A percentile compares a stretch with the other conserved stretches of the same genome.
Evolutionary conservation across 495 filamentous ascomycete genomes (phyloP).

Genomic region (Neurospora sp.): DNA sequence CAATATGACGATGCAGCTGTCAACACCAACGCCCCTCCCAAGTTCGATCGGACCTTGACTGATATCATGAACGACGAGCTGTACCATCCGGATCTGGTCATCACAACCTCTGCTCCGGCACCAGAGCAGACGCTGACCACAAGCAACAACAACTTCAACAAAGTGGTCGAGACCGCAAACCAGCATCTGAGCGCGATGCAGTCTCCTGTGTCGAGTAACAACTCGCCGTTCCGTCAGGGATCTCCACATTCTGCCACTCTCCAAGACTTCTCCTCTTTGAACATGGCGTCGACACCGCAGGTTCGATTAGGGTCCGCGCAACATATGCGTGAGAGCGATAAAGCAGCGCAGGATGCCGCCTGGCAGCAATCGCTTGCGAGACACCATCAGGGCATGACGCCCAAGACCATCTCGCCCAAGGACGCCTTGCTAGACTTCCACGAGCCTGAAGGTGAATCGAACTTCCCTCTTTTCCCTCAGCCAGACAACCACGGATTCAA

Average conservation of each 20-base stretch:
- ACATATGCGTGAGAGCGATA: slow-evolving; percentile 48
- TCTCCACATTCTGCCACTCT: slow-evolving; percentile 53
- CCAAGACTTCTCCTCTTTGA: slow-evolving; percentile 30
- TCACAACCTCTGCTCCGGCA: slow-evolving; percentile 42
- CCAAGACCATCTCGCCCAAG: slow-evolving; percentile 92
- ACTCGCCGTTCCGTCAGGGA: slow-evolving; percentile 72
- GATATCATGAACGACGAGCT: slow-evolving; percentile 80
- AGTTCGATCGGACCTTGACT: slow-evolving; percentile 76
- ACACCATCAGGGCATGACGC: slow-evolving; percentile 38
- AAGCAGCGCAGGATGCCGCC: slow-evolving; percentile 48
- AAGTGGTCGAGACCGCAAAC: slow-evolving; percentile 20
- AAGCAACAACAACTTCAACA: slow-evolving; percentile 59
- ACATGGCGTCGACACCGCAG: slow-evolving; percentile 22
- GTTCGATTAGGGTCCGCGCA: slow-evolving; percentile 46
- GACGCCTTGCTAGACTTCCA: slow-evolving; percentile 82
- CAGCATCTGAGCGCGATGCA: slow-evolving; percentile 53
- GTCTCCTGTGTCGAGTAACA: slow-evolving; percentile 46
- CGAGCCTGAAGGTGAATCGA: slow-evolving; percentile 56
- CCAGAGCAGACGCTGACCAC: slow-evolving; percentile 38
- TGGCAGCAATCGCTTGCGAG: slow-evolving; percentile 41
- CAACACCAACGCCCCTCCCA: slow-evolving; percentile 47
- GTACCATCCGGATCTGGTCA: slow-evolving; percentile 56
- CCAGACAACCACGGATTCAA: slow-evolving; percentile 22
- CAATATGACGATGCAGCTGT: slow-evolving; percentile 33
- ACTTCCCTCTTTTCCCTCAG: slow-evolving; percentile 59